Evolutionary conservation across 257 asterid genomes (phyloP).

Genomic region (Perilla frutescens): DNA sequence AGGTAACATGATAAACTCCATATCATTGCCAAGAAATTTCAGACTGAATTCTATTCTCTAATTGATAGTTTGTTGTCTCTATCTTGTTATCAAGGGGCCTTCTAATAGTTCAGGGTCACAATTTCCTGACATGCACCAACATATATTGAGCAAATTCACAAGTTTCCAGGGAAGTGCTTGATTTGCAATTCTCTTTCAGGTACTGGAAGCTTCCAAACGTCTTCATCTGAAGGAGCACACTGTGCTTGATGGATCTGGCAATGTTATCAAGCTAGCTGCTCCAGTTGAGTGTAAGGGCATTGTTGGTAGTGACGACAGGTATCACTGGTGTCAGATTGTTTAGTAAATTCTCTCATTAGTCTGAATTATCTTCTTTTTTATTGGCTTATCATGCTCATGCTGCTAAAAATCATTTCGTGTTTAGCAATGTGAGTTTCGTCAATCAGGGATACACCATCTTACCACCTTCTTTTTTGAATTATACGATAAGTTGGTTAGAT

Average conservation of each 20-base stretch:
- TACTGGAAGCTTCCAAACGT: conserved; percentile 86
- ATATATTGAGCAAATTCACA: conserved; percentile 12
- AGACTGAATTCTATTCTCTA: not conserved
- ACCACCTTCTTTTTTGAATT: conserved; percentile 22
- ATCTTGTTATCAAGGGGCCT: not conserved
- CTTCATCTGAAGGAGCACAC: conserved; percentile 91
- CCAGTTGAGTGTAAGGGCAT: conserved; percentile 99
- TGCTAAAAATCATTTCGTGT: conserved; percentile 9
- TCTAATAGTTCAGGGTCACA: conserved; percentile 3
- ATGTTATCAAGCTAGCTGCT: conserved; percentile 83
- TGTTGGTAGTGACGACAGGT: conserved; percentile 99
- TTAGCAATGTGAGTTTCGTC: not conserved
- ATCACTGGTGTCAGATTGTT: conserved; percentile 21
- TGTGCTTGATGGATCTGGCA: conserved; percentile 88
- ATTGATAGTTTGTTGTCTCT: not conserved
- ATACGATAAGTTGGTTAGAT: conserved; percentile 4
- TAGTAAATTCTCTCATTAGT: conserved; percentile 15
- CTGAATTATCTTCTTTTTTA: not conserved
- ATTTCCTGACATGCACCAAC: not conserved
- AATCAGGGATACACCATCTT: no score
- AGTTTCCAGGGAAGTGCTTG: conserved; percentile 13
- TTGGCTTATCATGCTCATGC: no score
- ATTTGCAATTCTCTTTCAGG: conserved; percentile 49
- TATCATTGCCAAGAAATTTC: not conserved
- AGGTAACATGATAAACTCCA: conserved; percentile 13